These are phyloP conservation scores for Vicia sativa DNA, from an alignment of 306 rosid genomes.

Conservation along the genomic window DNA sequence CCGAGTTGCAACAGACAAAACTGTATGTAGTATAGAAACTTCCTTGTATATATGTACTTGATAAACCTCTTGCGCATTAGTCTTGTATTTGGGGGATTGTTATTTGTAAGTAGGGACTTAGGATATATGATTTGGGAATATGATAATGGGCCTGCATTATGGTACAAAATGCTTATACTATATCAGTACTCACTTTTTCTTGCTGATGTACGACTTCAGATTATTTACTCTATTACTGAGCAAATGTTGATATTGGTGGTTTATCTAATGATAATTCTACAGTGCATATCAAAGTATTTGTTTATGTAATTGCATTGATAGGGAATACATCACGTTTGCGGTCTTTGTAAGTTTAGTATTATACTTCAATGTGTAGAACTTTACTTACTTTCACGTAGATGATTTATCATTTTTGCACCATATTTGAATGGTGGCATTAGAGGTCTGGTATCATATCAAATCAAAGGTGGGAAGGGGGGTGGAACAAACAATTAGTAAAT, in stretches of 20 bases:
- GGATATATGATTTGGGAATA: too few relatives aligned
- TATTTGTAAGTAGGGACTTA: not conserved
- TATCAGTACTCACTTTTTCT: not conserved
- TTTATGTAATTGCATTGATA: too few relatives aligned
- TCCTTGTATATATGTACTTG: too few relatives aligned
- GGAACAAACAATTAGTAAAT: constrained; percentile 23
- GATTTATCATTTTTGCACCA: not conserved
- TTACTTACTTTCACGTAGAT: not conserved
- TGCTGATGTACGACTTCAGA: not conserved
- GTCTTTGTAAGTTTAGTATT: not conserved
- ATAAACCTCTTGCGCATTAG: constrained; percentile 9
- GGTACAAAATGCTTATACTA: not conserved
- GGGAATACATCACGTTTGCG: not conserved
- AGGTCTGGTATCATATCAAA: not conserved
- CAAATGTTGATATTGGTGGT: not conserved
- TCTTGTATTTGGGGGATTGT: constrained; percentile 14
- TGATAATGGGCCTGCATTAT: not conserved
- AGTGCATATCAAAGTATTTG: too few relatives aligned
- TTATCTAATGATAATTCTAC: not conserved
- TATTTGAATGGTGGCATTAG: constrained; percentile 1
- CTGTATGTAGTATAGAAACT: constrained; percentile 54
- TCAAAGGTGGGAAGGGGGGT: constrained; percentile 2
- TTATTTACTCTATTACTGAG: not conserved
- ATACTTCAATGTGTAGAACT: not conserved
- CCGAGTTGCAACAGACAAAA: constrained; percentile 84